Evolutionary conservation across 2,329 filamentous ascomycete species (phyloP), one percentile per base, ranked within the genome.

Genomic region (Aspergillus sp.): DNA sequence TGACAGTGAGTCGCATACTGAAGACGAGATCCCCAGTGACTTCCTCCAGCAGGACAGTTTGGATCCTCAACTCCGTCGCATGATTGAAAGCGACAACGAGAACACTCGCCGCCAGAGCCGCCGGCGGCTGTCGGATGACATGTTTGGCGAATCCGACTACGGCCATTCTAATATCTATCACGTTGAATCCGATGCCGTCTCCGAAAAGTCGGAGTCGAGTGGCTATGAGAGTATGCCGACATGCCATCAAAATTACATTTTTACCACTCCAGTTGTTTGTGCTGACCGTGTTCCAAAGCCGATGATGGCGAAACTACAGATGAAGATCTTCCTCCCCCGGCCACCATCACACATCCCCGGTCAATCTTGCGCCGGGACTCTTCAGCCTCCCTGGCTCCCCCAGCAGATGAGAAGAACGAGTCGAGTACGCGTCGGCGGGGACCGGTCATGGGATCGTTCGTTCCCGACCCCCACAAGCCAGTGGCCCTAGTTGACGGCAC

Each of bases 31-130:
- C 51, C 84, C 86, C 1, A 82, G 89, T 61, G 82, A 91, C 49
- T 91, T 91, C 64, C 74, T 90, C 47, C 81, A 85, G 43, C 85
- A 89, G 65, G 84, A 81, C 59, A 76, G 79, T 10, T 73, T 91
- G 4, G 85, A 88, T 56, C 83, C 85, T 4, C 76, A 77, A 44
- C 81, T 91, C 59, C 83, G 85, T 52, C 78, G 80, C 38, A 82
- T 87, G 68, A 84, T 90, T 53, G 85, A 89, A 61, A 76, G 79
- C 52, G 81, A 87, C 52, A 70, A 71, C 39, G 60, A 67, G n/a
- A 52, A 52, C 5, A 48, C 54, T 29, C 53, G 53, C 38, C 54
- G 49, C 38, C 56, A 59, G 28, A 63, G 61, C 34, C 62, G 61
- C 12, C n/a, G 8, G 9, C 36, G 19, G 19, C 26, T 39, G 36